Evolutionary conservation across 2,329 filamentous ascomycete species (phyloP).

Genomic region (Ascochyta fabae): DNA sequence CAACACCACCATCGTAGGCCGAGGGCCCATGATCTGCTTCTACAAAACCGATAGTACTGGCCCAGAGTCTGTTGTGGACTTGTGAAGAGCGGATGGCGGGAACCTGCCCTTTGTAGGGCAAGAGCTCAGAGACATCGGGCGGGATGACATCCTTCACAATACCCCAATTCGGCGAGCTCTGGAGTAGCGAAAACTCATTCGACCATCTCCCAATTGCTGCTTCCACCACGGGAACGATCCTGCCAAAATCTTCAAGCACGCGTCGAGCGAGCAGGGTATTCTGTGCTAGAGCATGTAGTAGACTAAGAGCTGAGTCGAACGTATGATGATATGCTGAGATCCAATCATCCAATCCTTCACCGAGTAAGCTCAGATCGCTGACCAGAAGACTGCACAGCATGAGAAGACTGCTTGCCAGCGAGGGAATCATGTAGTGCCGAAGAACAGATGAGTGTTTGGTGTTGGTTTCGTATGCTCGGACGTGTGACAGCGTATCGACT

Average conservation of each 20-base stretch:
- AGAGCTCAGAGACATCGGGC: slow-evolving; percentile 22
- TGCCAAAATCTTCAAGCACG: slow-evolving; percentile 30
- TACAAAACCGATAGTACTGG: neutral
- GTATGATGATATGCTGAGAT: slow-evolving; percentile 12
- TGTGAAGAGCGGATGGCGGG: neutral
- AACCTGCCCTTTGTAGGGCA: slow-evolving; percentile 30
- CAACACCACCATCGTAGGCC: neutral
- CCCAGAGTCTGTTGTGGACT: neutral
- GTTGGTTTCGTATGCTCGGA: slow-evolving; percentile 15
- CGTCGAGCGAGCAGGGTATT: slow-evolving; percentile 27
- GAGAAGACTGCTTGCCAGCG: slow-evolving; percentile 29
- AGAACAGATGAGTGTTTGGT: slow-evolving; percentile 15
- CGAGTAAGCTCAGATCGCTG: slow-evolving; percentile 16
- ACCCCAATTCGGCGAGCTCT: neutral
- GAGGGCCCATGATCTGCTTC: neutral
- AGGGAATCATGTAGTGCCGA: slow-evolving; percentile 26
- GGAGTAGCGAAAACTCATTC: neutral
- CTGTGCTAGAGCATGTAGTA: slow-evolving; percentile 25
- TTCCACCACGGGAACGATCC: slow-evolving; percentile 19
- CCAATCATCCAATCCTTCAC: slow-evolving; percentile 6
- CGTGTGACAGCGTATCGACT: slow-evolving; percentile 20
- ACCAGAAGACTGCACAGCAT: slow-evolving; percentile 29
- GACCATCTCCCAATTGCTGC: slow-evolving; percentile 3
- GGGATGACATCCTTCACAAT: slow-evolving; percentile 12
- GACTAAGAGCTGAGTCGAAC: slow-evolving; percentile 20